Evolutionary conservation across 1,284 basidiomycete species (phyloP).

Genomic region (Leccinum fallax): DNA sequence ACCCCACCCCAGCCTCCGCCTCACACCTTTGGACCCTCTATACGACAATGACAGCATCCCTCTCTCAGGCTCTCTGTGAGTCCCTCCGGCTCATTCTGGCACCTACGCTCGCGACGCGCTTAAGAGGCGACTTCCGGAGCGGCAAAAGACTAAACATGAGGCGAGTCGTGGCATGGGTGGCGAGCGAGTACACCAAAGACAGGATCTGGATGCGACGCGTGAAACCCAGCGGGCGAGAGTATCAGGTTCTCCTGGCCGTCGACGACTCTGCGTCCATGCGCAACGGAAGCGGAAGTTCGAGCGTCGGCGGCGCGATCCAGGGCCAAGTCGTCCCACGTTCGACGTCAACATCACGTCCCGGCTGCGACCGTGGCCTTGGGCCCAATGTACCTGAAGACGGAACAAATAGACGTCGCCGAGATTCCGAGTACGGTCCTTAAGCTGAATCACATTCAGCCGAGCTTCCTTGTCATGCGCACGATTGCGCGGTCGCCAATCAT

Average conservation of each 20-base stretch:
- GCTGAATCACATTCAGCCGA: conserved; percentile 86
- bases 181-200: conserved; percentile 99
- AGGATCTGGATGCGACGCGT: conserved; percentile 99
- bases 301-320: conserved; percentile 89
- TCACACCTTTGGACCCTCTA: conserved; percentile 88
- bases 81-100: conserved; percentile 96
- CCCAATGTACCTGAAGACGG: conserved; percentile 89
- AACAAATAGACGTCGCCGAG: conserved; percentile 80
- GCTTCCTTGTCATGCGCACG: conserved; percentile 82
- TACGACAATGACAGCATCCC: conserved; percentile 86
- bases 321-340: no score
- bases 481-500: conserved; percentile 83
- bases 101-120: conserved; percentile 91
- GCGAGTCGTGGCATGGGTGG: conserved; percentile 98
- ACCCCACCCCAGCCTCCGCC: conserved; percentile 43
- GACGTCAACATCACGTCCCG: conserved; percentile 83
- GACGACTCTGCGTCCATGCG: conserved; percentile 99
- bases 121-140: conserved; percentile 97
- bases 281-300: conserved; percentile 72
- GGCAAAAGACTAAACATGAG: conserved; percentile 99
- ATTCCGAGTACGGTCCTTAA: conserved; percentile 81
- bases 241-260: conserved; percentile 93
- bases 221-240: conserved; percentile 91
- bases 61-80: conserved; percentile 92
- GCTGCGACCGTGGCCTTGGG: conserved; percentile 90